Evolutionary conservation across 495 filamentous ascomycete genomes (phyloP).

Genomic region (Neurospora hispaniola): DNA sequence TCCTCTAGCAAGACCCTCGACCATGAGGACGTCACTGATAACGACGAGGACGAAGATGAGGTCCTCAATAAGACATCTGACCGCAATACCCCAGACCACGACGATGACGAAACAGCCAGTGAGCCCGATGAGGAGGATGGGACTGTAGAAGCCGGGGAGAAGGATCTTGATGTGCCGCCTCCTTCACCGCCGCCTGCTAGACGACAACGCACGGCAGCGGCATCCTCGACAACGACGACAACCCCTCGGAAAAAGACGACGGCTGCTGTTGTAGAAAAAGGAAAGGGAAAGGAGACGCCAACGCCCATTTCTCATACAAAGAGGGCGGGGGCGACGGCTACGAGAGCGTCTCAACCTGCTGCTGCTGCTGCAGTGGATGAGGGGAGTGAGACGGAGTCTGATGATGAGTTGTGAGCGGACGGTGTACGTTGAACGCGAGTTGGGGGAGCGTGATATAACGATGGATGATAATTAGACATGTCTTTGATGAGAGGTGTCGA

Average conservation of each 20-base stretch:
- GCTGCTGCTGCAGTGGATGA: constrained; percentile 12
- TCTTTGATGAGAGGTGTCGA: not conserved
- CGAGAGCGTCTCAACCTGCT: constrained; percentile 10
- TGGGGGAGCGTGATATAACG: not conserved
- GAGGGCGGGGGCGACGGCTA: constrained; percentile 14
- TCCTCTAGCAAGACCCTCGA: not conserved
- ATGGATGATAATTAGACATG: not conserved
- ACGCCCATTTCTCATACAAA: not conserved
- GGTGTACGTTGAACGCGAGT: too few species aligned
- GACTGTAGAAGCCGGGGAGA: not conserved
- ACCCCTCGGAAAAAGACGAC: not conserved
- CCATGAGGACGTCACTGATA: not conserved
- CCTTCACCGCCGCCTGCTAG: constrained; percentile 6
- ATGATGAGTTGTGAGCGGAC: constrained; percentile 29
- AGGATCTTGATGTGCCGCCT: constrained; percentile 7
- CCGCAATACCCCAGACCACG: constrained; percentile 30
- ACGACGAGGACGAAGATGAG: constrained; percentile 11
- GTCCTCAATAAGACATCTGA: not conserved
- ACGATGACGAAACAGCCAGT: constrained; percentile 30
- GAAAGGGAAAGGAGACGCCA: constrained; percentile 6
- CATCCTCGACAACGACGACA: not conserved
- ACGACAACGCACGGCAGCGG: too few species aligned
- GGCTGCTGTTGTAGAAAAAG: not conserved
- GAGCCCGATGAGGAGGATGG: constrained; percentile 34
- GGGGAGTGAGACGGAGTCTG: constrained; percentile 32